phyloP scores from a whole-genome alignment of 805 yeast species.

The Millerozyma miso region DNA sequence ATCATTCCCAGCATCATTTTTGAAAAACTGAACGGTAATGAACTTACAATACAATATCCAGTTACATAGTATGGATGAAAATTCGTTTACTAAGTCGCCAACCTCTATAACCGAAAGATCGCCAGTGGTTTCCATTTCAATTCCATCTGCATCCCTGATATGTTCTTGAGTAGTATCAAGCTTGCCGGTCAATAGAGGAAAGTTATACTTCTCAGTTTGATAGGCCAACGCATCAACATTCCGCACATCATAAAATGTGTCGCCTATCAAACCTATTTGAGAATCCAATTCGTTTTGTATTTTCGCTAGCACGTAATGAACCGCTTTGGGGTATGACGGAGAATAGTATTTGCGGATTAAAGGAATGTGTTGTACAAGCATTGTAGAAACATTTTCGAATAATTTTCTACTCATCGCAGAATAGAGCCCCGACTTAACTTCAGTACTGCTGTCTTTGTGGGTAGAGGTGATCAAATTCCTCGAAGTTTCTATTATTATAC shows the following conservation, averaged over 20 bases:
- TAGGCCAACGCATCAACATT: constrained; percentile 51
- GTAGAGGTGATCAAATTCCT: constrained; percentile 54
- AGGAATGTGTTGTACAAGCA: constrained; percentile 81
- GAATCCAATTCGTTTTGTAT: constrained; percentile 87
- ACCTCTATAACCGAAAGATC: constrained; percentile 55
- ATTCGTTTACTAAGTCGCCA: constrained; percentile 64
- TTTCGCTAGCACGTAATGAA: constrained; percentile 62
- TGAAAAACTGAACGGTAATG: constrained; percentile 64
- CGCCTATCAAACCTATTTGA: constrained; percentile 86
- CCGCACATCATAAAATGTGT: constrained; percentile 76
- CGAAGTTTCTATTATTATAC: constrained; percentile 75
- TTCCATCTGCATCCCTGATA: background rate
- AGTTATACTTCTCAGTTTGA: constrained; percentile 50
- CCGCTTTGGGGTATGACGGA: constrained; percentile 48
- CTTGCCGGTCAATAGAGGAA: constrained; percentile 21
- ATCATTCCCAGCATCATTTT: constrained; percentile 19
- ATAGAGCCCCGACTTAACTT: constrained; percentile 45
- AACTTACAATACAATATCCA: constrained; percentile 82
- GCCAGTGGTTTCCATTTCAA: constrained; percentile 19
- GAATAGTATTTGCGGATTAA: constrained; percentile 67
- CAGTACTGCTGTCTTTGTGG: constrained; percentile 16
- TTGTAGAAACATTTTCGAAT: constrained; percentile 79
- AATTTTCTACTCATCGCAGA: constrained; percentile 61
- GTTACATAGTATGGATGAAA: constrained; percentile 72
- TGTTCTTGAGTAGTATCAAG: constrained; percentile 10